phyloP scores from a whole-genome alignment of 2,329 filamentous ascomycete species.

The Penicillium glabrum region DNA sequence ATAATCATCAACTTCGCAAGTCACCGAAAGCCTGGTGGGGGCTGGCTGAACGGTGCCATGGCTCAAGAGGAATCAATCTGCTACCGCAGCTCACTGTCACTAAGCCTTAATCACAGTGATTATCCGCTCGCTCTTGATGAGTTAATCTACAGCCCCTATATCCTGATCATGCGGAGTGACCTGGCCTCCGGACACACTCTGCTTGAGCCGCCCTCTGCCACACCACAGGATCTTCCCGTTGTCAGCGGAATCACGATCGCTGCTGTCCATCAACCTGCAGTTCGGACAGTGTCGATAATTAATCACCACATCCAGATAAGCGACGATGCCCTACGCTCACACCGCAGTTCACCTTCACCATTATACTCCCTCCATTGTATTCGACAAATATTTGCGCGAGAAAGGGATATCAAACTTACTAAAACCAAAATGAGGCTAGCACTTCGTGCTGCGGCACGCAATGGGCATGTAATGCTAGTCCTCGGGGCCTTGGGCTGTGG shows the following conservation, averaged over 20 bases:
- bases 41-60: not conserved
- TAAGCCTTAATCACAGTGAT: not conserved
- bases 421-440: not conserved
- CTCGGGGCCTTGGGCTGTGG: constrained; percentile 1
- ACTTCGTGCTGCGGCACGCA: not conserved
- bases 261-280: not conserved
- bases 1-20: not conserved
- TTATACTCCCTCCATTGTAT: not conserved
- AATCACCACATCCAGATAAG: not conserved
- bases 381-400: not conserved
- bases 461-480: not conserved
- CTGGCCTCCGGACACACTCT: not conserved
- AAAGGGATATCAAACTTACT: not conserved
- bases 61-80: not conserved
- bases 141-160: not conserved
- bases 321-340: not conserved
- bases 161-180: not conserved
- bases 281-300: not conserved
- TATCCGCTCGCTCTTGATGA: not conserved
- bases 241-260: not conserved
- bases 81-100: not conserved
- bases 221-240: not conserved
- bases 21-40: not conserved
- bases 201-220: not conserved
- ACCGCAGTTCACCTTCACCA: not conserved